Evolutionary conservation across 2,329 filamentous ascomycete genomes (phyloP), one percentile per base, ranked within the genome.

Genomic region (Akanthomyces dipterigenus): DNA sequence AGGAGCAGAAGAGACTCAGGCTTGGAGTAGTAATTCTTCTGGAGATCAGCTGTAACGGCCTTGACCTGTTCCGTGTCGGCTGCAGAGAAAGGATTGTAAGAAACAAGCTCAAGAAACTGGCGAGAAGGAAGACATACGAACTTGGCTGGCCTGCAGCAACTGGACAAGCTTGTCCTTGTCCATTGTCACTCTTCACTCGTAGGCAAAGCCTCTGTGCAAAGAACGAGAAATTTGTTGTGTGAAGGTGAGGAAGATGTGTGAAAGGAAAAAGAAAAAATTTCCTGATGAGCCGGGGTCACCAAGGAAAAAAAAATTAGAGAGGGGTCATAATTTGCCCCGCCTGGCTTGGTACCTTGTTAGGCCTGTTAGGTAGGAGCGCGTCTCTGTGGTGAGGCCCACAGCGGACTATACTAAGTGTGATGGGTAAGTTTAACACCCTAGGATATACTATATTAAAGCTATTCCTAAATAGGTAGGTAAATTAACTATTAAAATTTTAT

Each of bases 21-120:
- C 68, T 91, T 85, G 70, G 86, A 88, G 80, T 96, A 98, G 82
- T 91, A 98, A 77, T 90, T 90, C 77, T 96, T 95, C 77, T 96
- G 93, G 63, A 98, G 86, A 70, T 92, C 87, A 63, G 89, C 86
- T 20, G 93, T 99, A 65, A 93, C 91, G 67, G 89, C 86, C 84
- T 97, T 96, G 76, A 96, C 88, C 77, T 88, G 87, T 68, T 90
- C 87, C 67, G 92, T 96, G 77, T 96, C 88, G 72, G 95, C 92
- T 96, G 71, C 42, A 69, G 58, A 66, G 62, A 64, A 50, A 65
- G 64, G 50, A 24, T 20, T 5, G 74, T 79, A 66, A 80, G 75
- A 64, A 42, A 36, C 7, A 12, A 7, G 45, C 12, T 11, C 59
- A 59, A 62, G 59, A 51, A 60, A 58, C 56, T 18, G 8, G 11